Evolutionary conservation across 768 basidiomycete genomes (phyloP).

Genomic region (Clavulina sp.): DNA sequence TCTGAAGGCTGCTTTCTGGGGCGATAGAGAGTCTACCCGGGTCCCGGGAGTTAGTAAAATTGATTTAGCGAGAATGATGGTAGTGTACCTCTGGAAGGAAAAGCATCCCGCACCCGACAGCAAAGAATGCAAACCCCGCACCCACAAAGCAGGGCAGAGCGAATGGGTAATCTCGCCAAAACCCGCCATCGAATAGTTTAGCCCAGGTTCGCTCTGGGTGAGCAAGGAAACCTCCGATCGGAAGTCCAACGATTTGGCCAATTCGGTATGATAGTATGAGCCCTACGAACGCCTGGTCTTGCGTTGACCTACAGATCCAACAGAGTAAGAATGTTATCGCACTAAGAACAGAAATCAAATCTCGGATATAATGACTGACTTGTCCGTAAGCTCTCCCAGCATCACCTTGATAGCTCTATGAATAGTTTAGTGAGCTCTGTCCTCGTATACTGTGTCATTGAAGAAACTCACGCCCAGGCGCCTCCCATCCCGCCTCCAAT

Average conservation of each 20-base stretch:
- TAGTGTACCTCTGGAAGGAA: background rate
- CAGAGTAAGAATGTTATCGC: too few relatives aligned
- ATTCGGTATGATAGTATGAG: background rate
- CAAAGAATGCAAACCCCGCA: background rate
- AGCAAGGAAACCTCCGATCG: background rate
- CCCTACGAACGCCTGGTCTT: background rate
- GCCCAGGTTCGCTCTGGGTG: background rate
- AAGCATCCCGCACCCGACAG: background rate
- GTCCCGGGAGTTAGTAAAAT: background rate
- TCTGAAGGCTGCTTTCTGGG: too few relatives aligned
- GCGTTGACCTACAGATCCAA: background rate
- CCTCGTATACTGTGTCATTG: too few relatives aligned
- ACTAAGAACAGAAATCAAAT: too few relatives aligned
- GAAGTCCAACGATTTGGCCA: constrained; percentile 2
- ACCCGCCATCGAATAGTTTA: background rate
- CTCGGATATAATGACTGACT: background rate
- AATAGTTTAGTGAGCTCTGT: too few relatives aligned
- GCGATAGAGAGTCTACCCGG: too few relatives aligned
- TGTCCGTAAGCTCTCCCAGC: background rate
- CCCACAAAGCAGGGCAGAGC: constrained; percentile 2
- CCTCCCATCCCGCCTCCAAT: background rate
- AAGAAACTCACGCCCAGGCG: background rate
- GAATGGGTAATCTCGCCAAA: background rate
- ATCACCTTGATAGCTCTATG: constrained; percentile 2
- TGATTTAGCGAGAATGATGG: background rate